These are phyloP conservation scores for Fraxinus xanthoxyloides DNA, from an alignment of 305 asterid genomes.

Conservation along the genomic window DNA sequence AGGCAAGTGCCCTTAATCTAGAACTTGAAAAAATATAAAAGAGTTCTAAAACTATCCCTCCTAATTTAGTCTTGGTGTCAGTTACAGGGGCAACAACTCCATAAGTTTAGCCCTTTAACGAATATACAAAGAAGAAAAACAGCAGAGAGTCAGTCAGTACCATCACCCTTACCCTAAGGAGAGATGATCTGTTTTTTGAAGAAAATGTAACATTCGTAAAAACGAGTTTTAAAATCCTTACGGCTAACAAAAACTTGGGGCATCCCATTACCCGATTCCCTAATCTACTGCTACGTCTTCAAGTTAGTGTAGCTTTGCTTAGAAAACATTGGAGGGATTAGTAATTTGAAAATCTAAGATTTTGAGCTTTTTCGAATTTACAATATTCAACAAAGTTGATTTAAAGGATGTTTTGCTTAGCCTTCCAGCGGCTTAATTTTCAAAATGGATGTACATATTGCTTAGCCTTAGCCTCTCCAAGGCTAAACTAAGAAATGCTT, in stretches of 20 bases:
- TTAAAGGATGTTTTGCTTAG: slow-evolving; percentile 30
- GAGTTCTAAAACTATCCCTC: slow-evolving; percentile 3
- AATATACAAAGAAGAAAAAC: slow-evolving; percentile 21
- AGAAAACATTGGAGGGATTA: slow-evolving; percentile 29
- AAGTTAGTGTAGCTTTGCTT: slow-evolving; percentile 2
- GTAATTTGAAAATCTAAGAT: slow-evolving; percentile 29
- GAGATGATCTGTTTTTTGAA: slow-evolving; percentile 33
- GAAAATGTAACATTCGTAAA: slow-evolving; percentile 36
- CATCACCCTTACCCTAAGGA: slow-evolving; percentile 50
- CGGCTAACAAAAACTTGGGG: slow-evolving; percentile 42
- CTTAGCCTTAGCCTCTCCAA: slow-evolving; percentile 52
- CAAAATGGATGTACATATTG: slow-evolving; percentile 28
- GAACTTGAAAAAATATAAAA: not conserved
- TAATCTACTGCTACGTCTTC: slow-evolving; percentile 25
- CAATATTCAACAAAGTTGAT: slow-evolving; percentile 33
- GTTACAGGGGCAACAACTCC: slow-evolving; percentile 47
- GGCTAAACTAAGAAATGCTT: slow-evolving; percentile 37
- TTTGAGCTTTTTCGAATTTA: slow-evolving; percentile 20
- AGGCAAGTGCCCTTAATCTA: slow-evolving; percentile 11
- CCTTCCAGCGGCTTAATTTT: slow-evolving; percentile 38
- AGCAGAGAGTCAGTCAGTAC: slow-evolving; percentile 1
- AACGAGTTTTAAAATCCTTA: slow-evolving; percentile 54
- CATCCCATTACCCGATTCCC: slow-evolving; percentile 50
- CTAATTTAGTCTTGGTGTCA: slow-evolving; percentile 16
- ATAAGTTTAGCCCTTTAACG: slow-evolving; percentile 40